Base-by-base conservation (phyloP, 169 alveolate genomes). In the Cryptosporidium xiaoi region DNA sequence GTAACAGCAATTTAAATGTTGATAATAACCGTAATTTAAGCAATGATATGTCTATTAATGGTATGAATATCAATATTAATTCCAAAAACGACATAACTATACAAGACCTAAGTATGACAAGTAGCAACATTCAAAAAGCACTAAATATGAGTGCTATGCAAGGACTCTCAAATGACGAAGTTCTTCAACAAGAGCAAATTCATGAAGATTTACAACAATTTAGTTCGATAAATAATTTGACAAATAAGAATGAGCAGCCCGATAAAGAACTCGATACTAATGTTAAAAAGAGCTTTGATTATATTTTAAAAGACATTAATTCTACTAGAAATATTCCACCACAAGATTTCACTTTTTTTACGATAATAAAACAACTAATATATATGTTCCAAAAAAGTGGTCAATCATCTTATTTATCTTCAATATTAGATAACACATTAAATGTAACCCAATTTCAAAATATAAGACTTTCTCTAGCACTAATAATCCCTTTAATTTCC, bases 311-410 rank as follows among this genome's bases (percentile, higher is more conserved):
- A 20, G 87, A 77, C 29, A 62, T 77, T 7, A 77, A 62, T 15
- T 34, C 71, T 2, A 60, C 8, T 13, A 77, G 87, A n/a, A 77
- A 77, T 36, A 77, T 77, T 18, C 87, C 87, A 13, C 58, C 65
- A n/a, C 64, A 60, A 0, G 44, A 71, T 13, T 77, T 77, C 40
- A 56, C 77, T n/a, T 33, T 77, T 60, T 56, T 51, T 20, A 62
- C 71, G 2, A 77, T 77, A 6, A 20, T 60, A 10, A 77, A 77
- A 51, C 87, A 77, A 24, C 13, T 77, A 6, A 60, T 77, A 20
- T 77, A 44, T 36, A 77, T 36, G 24, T 60, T 77, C 33, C 87
- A 77, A 77, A 77, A 71, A 77, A 77, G 87, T 77, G 87, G 87
- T 15, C 87, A 77, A 51, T 77, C 87, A 34, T 56, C 87, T 13